Evolutionary conservation across 2,329 filamentous ascomycete species (phyloP).

Genomic region (Penicillium sp.): DNA sequence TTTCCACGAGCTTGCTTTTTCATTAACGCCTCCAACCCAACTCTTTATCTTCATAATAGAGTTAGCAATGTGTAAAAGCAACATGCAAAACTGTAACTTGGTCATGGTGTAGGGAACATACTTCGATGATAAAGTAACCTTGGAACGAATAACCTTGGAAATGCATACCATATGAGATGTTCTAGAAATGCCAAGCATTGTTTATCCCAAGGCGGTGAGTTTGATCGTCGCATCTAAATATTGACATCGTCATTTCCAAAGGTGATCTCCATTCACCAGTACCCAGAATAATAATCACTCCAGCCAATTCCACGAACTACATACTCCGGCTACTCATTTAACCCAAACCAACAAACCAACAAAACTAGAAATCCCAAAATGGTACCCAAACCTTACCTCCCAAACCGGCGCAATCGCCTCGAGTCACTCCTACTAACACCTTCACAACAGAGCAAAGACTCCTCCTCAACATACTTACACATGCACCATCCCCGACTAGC

Average conservation of each 20-base stretch:
- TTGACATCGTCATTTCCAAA: background rate
- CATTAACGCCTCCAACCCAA: too few species aligned
- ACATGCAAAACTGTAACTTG: too few species aligned
- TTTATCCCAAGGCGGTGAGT: background rate
- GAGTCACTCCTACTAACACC: background rate
- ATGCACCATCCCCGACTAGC: constrained; percentile 49
- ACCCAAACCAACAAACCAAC: background rate
- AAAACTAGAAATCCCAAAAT: background rate
- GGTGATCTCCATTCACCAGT: too few species aligned
- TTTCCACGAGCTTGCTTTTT: too few species aligned
- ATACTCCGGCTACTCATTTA: background rate
- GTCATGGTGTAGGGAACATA: too few species aligned
- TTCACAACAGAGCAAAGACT: constrained; percentile 49
- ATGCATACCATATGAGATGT: too few species aligned
- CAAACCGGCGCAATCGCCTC: background rate
- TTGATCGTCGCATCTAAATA: background rate
- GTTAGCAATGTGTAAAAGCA: too few species aligned
- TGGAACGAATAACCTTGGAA: too few species aligned
- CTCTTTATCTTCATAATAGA: too few species aligned
- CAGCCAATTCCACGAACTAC: background rate
- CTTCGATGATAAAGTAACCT: too few species aligned
- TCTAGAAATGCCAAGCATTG: too few species aligned
- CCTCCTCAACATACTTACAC: constrained; percentile 50
- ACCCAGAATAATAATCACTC: background rate
- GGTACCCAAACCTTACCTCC: background rate